Conservation (phyloP, 768 basidiomycete species). For the Suillus sp. region DNA sequence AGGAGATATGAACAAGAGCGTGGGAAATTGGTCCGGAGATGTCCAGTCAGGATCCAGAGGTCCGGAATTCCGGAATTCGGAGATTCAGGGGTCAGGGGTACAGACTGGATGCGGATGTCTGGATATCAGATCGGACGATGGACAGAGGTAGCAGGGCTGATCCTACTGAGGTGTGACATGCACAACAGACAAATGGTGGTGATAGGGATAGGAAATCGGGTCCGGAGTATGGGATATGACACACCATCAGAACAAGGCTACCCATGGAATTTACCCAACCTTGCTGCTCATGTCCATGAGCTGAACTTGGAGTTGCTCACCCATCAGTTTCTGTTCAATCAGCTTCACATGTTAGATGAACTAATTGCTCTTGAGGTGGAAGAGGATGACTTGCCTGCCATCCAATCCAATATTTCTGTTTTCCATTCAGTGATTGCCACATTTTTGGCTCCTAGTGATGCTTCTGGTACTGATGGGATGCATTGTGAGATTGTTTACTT, state of each 20-base stretch:
- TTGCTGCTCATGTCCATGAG: conserved; percentile 10
- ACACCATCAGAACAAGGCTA: conserved; percentile 9
- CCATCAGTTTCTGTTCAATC: conserved; percentile 13
- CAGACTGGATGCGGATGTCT: too few species aligned
- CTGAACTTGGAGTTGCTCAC: conserved; percentile 11
- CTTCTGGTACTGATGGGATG: conserved; percentile 16
- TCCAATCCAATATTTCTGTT: conserved; percentile 20
- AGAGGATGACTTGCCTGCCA: conserved; percentile 8
- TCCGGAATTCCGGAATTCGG: too few species aligned
- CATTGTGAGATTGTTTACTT: conserved; percentile 20
- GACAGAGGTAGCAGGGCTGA: too few species aligned
- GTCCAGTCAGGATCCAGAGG: too few species aligned
- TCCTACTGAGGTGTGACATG: too few species aligned
- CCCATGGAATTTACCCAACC: conserved; percentile 11
- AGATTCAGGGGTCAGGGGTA: too few species aligned
- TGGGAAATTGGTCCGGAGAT: too few species aligned
- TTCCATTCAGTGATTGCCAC: conserved; percentile 32
- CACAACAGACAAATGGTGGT: too few species aligned
- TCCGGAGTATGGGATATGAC: too few species aligned
- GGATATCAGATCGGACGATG: too few species aligned
- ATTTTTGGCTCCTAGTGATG: conserved; percentile 29
- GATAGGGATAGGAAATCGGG: too few species aligned
- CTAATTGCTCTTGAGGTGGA: not conserved
- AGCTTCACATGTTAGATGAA: not conserved
- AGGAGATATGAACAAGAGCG: too few species aligned